Base-by-base conservation (phyloP, 176 grass and related monocot species). In the Oryza officinalis region DNA sequence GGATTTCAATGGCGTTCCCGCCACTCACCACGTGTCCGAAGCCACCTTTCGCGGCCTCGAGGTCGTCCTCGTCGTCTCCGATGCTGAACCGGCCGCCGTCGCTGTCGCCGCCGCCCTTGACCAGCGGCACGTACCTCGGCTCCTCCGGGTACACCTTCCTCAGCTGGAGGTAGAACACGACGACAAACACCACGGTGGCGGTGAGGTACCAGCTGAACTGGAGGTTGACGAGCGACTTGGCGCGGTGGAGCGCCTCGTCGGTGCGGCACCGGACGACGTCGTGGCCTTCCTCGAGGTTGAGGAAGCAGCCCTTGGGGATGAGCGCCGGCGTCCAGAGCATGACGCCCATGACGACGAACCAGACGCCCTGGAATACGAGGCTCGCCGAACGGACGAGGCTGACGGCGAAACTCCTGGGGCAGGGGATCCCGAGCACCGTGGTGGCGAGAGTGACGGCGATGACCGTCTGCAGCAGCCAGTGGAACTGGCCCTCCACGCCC, bases 121-220 rank as follows among this genome's bases (percentile, higher is more conserved):
- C 86, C 50, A 94, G 63, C 40, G 92, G 94, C 77, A 94, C 1
- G 81, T 97, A 97, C 79, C 76, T 74, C 25, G 92, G 88, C 70
- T 94, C 94, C 83, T 97, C 94, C 1, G 84, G 88, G 54, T 92
- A 89, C 15, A 81, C 26, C 74, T 82, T 92, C 45, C 64, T 33
- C 25, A 94, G 33, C 37, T 78, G 87, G 49, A 94, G 45, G 74
- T 92, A 97, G 85, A 92, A 77, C 7, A 87, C 23, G 50, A 94
- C 78, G 47, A 89, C 75, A 78, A 97, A 88, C 47, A 87, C 86
- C 20, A 85, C 81, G 30, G 87, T 87, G 67, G 72, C 92, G 4
- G 90, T 85, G 74, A 90, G 76, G 85, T 86, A 97, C 94, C 92
- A 97, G 76, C 94, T 97, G 84, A 97, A 97, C 85, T 97, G 94